phyloP scores from a whole-genome alignment of 2,329 filamentous ascomycete genomes.

The Scopulariopsis brevicaulis region DNA sequence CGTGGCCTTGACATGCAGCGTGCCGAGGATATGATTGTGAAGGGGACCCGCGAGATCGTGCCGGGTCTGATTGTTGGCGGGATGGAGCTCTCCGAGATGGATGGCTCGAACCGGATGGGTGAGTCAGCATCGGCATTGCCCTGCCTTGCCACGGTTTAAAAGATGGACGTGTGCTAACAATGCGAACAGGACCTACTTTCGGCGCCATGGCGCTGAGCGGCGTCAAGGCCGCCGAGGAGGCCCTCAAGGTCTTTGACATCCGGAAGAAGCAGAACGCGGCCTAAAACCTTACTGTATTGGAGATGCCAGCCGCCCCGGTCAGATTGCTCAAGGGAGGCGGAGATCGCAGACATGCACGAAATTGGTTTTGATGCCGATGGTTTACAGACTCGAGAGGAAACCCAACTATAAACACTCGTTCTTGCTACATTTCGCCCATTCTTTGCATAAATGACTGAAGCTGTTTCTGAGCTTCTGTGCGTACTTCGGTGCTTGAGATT shows the following conservation, averaged over 20 bases:
- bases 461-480: too few relatives aligned
- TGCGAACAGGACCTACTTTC: conserved; percentile 53
- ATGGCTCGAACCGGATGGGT: conserved; percentile 87
- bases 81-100: conserved; percentile 87
- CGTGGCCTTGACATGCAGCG: conserved; percentile 85
- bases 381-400: too few relatives aligned
- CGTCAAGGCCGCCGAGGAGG: conserved; percentile 86
- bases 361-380: too few relatives aligned
- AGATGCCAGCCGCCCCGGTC: too few relatives aligned
- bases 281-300: conserved; percentile 16
- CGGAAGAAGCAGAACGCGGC: conserved; percentile 68
- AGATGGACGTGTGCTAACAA: not conserved
- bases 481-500: too few relatives aligned
- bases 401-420: too few relatives aligned
- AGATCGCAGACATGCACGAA: too few relatives aligned
- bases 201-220: conserved; percentile 82
- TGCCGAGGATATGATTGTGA: conserved; percentile 89
- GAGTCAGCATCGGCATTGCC: conserved; percentile 7
- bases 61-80: conserved; percentile 86
- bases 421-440: too few relatives aligned
- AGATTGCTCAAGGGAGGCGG: too few relatives aligned
- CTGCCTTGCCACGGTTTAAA: not conserved
- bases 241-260: conserved; percentile 63
- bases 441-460: too few relatives aligned
- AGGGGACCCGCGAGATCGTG: conserved; percentile 77